Evolutionary conservation across 2,329 filamentous ascomycete genomes (phyloP).

Genomic region (Leptographium procerum): DNA sequence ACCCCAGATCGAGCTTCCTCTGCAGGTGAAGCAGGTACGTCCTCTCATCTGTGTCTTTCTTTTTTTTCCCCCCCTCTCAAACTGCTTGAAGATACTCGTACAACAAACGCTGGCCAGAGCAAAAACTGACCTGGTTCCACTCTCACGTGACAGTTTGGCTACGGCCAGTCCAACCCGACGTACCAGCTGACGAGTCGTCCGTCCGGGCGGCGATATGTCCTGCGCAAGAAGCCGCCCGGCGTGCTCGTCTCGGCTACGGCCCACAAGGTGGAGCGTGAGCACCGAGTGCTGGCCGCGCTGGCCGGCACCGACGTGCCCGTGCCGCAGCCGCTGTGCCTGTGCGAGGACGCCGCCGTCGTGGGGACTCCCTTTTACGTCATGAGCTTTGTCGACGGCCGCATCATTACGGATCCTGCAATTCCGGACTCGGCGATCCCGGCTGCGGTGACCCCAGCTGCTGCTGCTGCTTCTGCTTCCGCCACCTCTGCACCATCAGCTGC

Average conservation of each 20-base stretch:
- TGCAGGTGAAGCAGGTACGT: conserved; percentile 79
- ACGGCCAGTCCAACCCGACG: conserved; percentile 94
- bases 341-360: conserved; percentile 67
- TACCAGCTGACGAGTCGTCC: conserved; percentile 74
- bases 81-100: background rate
- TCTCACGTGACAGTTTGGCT: conserved; percentile 60
- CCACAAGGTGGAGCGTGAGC: conserved; percentile 93
- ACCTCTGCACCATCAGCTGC: conserved; percentile 36
- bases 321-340: conserved; percentile 72
- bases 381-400: conserved; percentile 87
- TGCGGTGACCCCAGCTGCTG: no score
- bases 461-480: no score
- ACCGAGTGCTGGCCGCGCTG: conserved; percentile 78
- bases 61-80: background rate
- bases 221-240: conserved; percentile 97
- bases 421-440: no score
- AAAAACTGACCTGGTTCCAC: no score
- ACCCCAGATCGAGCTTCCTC: conserved; percentile 70
- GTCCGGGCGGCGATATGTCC: conserved; percentile 62
- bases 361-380: conserved; percentile 96
- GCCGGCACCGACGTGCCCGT: conserved; percentile 71
- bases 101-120: no score
- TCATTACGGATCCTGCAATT: conserved; percentile 80
- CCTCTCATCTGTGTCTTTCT: no score
- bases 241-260: conserved; percentile 85